Evolutionary conservation across 2,329 filamentous ascomycete species (phyloP), one percentile per base, ranked within the genome.

Genomic region (Capronia coronata): DNA sequence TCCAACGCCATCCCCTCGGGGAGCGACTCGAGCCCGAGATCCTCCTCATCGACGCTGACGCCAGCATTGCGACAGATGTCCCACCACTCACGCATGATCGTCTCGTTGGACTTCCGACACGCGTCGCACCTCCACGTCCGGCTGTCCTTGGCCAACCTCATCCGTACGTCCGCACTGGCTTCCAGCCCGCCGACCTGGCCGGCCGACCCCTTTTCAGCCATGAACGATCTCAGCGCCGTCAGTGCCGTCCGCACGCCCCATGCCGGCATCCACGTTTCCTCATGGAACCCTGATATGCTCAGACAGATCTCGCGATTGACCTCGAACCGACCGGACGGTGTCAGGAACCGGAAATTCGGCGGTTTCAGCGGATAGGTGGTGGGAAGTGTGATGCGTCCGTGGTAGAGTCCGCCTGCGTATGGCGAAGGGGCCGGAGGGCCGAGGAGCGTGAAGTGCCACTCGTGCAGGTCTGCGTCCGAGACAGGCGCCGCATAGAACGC

Each of bases 371-470:
- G 93, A 68, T 98, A 98, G 1, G 85, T 81, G 0, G 89, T 79
- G 1, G 93, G 93, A 1, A 98, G 81, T 32, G 90, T 79, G 66
- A 98, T 97, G 63, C 91, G 88, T 50, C 93, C 93, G 69, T 98
- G 93, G 73, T 97, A 98, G 63, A 96, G 79, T 41, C 93, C 93
- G 25, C 76, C 73, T 38, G 81, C 80, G 70, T 90, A 96, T 30
- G 83, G 80, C 0, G 88, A 90, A 14, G 78, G 78, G 25, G 79
- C 75, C 0, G 91, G 91, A 0, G 91, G 90, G 0, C 93, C 93
- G 44, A 84, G 82, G n/a, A 98, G 76, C 0, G 93, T 98, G 71
- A 97, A 98, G 73, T 98, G 93, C 93, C 93, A 98, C 70, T 97
- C 90, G 71, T 95, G 95, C 46, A 98, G 82, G 69, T 97, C 89